Conservation (phyloP, 2,329 filamentous ascomycete genomes). For the Drechslerella dactyloides region DNA sequence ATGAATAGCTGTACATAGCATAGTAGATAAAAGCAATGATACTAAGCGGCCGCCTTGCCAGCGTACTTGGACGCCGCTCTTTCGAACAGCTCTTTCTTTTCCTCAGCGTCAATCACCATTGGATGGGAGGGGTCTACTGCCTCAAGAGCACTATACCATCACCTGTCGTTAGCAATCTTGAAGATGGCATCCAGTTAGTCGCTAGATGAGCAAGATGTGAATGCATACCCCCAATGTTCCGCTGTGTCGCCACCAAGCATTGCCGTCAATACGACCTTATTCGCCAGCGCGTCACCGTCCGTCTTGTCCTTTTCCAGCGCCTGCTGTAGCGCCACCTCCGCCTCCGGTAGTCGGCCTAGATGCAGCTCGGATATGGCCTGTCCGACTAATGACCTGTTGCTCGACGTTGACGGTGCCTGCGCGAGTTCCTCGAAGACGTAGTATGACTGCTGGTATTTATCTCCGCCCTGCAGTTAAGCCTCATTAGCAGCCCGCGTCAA, state of each 20-base stretch:
- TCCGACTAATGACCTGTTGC: conserved; percentile 75
- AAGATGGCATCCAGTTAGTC: conserved; percentile 3
- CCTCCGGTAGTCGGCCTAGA: conserved; percentile 84
- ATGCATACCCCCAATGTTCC: conserved; percentile 68
- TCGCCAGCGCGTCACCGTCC: conserved; percentile 78
- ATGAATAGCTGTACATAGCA: conserved; percentile 26
- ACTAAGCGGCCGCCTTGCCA: conserved; percentile 73
- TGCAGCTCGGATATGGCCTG: conserved; percentile 93
- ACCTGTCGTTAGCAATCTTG: conserved; percentile 2
- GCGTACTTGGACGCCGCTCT: conserved; percentile 84
- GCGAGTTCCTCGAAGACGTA: conserved; percentile 98
- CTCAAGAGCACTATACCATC: conserved; percentile 62
- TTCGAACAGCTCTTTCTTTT: conserved; percentile 88
- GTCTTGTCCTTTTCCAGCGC: conserved; percentile 75
- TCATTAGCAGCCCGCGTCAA: conserved; percentile 52
- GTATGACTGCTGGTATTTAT: conserved; percentile 94
- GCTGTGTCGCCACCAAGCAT: conserved; percentile 74
- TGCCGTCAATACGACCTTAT: conserved; percentile 78
- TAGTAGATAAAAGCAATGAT: conserved; percentile 1
- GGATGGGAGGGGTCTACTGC: conserved; percentile 71
- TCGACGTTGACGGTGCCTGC: conserved; percentile 80
- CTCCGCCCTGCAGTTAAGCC: conserved; percentile 71
- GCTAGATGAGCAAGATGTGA: conserved; percentile 57
- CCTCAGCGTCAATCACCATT: conserved; percentile 74
- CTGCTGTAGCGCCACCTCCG: conserved; percentile 82